Percentiles rank a stretch among this genome's conserved stretches.
Evolutionary conservation across 495 filamentous ascomycete species (phyloP).

Genomic region (Rhizodiscina lignyota): DNA sequence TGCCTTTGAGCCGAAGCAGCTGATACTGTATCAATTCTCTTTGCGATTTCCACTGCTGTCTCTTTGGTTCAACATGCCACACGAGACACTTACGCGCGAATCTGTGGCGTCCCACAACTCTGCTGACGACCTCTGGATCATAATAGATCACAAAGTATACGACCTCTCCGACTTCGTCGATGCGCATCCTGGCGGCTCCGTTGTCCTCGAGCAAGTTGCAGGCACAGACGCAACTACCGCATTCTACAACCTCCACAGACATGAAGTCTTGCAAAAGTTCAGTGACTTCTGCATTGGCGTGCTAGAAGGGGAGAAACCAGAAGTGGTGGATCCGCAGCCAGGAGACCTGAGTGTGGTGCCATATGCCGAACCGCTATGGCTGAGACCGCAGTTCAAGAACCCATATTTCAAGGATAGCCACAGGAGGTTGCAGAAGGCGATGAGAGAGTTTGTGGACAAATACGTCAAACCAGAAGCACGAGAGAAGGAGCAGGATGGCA

Average conservation of each 20-base stretch:
- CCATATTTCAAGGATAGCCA: constrained; percentile 76
- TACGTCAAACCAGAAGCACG: constrained; percentile 60
- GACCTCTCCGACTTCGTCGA: constrained; percentile 85
- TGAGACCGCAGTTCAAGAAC: constrained; percentile 59
- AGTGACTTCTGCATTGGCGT: constrained; percentile 56
- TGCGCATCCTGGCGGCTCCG: constrained; percentile 75
- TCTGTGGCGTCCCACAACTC: constrained; percentile 72
- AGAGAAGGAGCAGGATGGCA: constrained; percentile 61
- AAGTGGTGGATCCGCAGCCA: constrained; percentile 50
- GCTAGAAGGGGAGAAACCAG: constrained; percentile 54
- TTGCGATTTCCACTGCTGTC: too few relatives aligned
- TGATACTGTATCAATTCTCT: too few relatives aligned
- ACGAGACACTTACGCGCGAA: constrained; percentile 44
- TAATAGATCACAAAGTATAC: constrained; percentile 84
- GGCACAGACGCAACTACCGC: constrained; percentile 72
- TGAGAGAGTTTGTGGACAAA: constrained; percentile 57
- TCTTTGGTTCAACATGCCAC: constrained; percentile 12
- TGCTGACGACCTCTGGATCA: constrained; percentile 49
- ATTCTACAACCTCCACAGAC: constrained; percentile 88
- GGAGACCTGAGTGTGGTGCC: constrained; percentile 62
- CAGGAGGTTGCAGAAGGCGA: constrained; percentile 47
- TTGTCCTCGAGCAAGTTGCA: constrained; percentile 69
- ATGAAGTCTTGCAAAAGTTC: constrained; percentile 75
- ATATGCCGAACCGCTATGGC: constrained; percentile 70
- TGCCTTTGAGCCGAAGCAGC: too few relatives aligned